phyloP scores from a whole-genome alignment of 2,329 filamentous ascomycete species.

The Penicillium hordei region DNA sequence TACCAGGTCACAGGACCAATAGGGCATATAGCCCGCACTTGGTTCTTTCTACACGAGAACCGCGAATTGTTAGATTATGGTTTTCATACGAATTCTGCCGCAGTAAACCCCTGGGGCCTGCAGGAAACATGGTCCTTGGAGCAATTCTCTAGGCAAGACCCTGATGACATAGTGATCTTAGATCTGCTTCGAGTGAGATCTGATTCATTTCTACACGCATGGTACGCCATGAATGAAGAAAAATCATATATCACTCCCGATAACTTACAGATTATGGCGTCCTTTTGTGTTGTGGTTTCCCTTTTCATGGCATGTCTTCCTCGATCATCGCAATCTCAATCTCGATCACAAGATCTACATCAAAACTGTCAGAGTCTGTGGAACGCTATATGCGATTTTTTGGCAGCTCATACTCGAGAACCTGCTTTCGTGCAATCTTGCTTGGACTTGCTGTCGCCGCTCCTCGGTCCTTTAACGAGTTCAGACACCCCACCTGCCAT shows the following conservation, averaged over 20 bases:
- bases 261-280: slow-evolving; percentile 51
- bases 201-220: slow-evolving; percentile 46
- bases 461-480: slow-evolving; percentile 29
- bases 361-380: slow-evolving; percentile 34
- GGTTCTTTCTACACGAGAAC: slow-evolving; percentile 43
- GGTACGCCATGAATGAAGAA: slow-evolving; percentile 44
- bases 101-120: slow-evolving; percentile 28
- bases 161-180: slow-evolving; percentile 41
- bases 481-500: slow-evolving; percentile 20
- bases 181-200: slow-evolving; percentile 50
- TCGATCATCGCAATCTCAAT: slow-evolving; percentile 27
- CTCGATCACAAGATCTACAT: slow-evolving; percentile 31
- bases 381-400: slow-evolving; percentile 36
- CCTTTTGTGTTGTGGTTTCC: slow-evolving; percentile 48
- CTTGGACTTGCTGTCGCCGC: slow-evolving; percentile 36
- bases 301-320: slow-evolving; percentile 40
- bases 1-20: slow-evolving; percentile 27
- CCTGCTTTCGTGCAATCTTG: slow-evolving; percentile 31
- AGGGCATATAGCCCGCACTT: slow-evolving; percentile 38
- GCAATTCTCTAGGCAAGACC: slow-evolving; percentile 30
- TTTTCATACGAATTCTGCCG: slow-evolving; percentile 38
- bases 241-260: slow-evolving; percentile 51
- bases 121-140: slow-evolving; percentile 24
- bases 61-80: slow-evolving; percentile 51
- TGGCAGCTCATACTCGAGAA: slow-evolving; percentile 31